Evolutionary conservation across 768 basidiomycete species (phyloP).

Genomic region (Sporobolomyces pararoseus): DNA sequence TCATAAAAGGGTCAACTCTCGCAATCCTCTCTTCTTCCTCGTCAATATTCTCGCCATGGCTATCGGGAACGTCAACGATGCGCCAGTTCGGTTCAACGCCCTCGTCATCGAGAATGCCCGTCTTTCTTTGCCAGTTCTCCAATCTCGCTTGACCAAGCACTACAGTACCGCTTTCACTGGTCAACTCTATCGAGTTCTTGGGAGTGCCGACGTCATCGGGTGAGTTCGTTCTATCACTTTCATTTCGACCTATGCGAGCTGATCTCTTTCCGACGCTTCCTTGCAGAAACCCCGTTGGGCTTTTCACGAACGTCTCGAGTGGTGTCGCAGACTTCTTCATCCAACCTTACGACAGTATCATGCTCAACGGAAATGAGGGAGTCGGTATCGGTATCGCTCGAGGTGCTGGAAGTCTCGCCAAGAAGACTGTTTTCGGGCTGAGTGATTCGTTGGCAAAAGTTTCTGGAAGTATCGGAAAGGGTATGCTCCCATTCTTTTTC

Average conservation of each 20-base stretch:
- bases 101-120: slow-evolving; percentile 92
- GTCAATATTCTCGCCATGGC: slow-evolving; percentile 95
- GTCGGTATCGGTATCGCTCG: slow-evolving; percentile 56
- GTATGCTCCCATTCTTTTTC: slow-evolving; percentile 50
- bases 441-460: slow-evolving; percentile 97
- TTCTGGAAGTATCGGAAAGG: slow-evolving; percentile 95
- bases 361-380: slow-evolving; percentile 93
- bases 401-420: slow-evolving; percentile 96
- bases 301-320: slow-evolving; percentile 97
- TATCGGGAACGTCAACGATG: slow-evolving; percentile 92
- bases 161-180: slow-evolving; percentile 89
- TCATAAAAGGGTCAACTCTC: slow-evolving; percentile 49
- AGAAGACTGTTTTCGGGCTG: slow-evolving; percentile 96
- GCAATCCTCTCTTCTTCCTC: slow-evolving; percentile 87
- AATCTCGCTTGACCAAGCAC: slow-evolving; percentile 78
- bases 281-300: slow-evolving; percentile 77
- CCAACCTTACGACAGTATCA: slow-evolving; percentile 92
- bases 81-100: slow-evolving; percentile 88
- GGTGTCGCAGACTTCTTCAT: slow-evolving; percentile 98
- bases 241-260: no score
- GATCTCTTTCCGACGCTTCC: no score
- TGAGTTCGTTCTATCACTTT: slow-evolving; percentile 1
- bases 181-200: slow-evolving; percentile 90
- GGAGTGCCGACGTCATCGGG: slow-evolving; percentile 84
- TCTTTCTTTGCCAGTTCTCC: slow-evolving; percentile 74